Base-by-base conservation (phyloP, 805 yeast genomes). In the Lachancea mirantina region DNA sequence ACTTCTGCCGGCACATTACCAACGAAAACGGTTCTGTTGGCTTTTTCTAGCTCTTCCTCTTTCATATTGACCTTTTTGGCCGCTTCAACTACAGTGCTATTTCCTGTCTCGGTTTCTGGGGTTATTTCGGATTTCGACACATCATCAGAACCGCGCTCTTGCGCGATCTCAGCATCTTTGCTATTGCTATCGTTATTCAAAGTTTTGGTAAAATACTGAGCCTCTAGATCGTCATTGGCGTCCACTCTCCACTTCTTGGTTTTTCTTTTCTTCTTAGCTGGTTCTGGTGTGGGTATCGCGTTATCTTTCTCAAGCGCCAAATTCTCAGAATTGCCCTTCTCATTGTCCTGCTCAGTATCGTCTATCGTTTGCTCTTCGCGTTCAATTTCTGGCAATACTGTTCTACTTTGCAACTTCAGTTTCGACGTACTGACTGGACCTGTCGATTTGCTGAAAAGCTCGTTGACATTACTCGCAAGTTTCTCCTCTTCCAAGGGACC, bases 21-120 rank as follows among this genome's bases (percentile, higher is more conserved):
- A 7, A 92, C 78, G 50, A 92, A 92, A 0, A 89, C 65, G 0
- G 95, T 85, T 46, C 79, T 70, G 43, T 81, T 84, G 5, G 95
- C 94, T 57, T 84, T 83, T 45, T 74, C 83, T 30, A 82, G 63
- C 53, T 85, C 95, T n/a, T 61, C 61, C 41, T 76, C 78, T 52
- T 78, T 78, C 39, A 79, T 57, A 58, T 80, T 80, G 28, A 77
- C 3, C 62, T 38, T 57, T 42, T 67, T 69, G 23, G 82, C 79
- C 2, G 49, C 49, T 8, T 52, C 48, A 13, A 50, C 44, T 11
- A 44, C 36, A 8, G 16, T 45, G 16, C 23, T 32, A 16, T 43
- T 45, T 9, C 42, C 13, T 30, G 47, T 42, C 15, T 43, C 34
- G 26, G 46, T 44, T 2, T 35, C 38, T 6, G 43, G 45, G 15